These are phyloP conservation scores for Pseudogymnoascus sp. DNA, from an alignment of 2,329 filamentous ascomycete species.

Conservation along the genomic window DNA sequence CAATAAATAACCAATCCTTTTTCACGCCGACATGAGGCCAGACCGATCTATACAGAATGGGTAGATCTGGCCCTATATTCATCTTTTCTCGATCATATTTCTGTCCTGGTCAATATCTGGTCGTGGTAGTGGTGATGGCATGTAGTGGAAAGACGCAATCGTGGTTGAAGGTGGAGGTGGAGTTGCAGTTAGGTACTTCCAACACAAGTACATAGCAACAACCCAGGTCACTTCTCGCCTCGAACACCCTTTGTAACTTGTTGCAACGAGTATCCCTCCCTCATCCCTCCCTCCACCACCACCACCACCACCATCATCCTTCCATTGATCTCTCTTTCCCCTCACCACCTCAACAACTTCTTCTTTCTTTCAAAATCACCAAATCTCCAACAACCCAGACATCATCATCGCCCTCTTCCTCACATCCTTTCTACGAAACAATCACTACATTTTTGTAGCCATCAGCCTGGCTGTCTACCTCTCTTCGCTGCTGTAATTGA, in stretches of 20 bases:
- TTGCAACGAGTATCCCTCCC: background rate
- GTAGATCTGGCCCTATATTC: slow-evolving; percentile 1
- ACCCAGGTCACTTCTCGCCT: slow-evolving; percentile 2
- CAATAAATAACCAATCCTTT: background rate
- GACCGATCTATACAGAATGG: background rate
- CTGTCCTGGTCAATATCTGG: background rate
- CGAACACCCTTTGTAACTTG: background rate
- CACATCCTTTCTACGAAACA: background rate
- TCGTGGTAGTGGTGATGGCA: background rate
- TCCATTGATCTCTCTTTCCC: slow-evolving; percentile 4
- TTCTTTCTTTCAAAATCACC: background rate
- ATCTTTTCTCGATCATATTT: background rate
- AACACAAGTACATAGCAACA: background rate
- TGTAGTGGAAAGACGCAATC: background rate
- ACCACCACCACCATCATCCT: background rate
- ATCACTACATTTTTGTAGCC: background rate
- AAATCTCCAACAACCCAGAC: background rate
- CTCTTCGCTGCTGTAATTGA: slow-evolving; percentile 1
- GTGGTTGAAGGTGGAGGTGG: background rate
- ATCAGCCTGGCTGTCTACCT: background rate
- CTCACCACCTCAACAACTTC: slow-evolving; percentile 7
- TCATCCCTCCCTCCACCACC: background rate
- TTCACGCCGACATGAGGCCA: background rate
- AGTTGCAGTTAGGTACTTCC: background rate
- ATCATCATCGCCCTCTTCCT: background rate